Conservation (phyloP, 257 asterid genomes). For the Solanum infundibuliforme region DNA sequence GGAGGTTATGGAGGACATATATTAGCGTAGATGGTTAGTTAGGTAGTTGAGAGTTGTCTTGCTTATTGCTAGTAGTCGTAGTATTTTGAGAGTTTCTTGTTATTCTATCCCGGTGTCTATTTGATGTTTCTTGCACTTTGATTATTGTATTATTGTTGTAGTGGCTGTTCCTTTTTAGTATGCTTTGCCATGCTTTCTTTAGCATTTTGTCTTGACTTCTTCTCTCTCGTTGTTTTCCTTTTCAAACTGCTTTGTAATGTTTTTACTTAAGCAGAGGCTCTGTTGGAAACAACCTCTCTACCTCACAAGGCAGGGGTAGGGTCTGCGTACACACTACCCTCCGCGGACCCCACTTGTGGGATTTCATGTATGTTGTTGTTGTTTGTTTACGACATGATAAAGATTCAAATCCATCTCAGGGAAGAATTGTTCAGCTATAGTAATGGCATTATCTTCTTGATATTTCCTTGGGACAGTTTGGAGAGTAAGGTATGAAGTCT, state of each 20-base stretch:
- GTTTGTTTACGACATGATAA: neutral
- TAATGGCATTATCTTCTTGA: neutral
- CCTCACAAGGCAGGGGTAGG: neutral
- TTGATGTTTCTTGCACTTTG: neutral
- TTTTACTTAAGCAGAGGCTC: neutral
- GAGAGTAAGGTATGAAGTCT: neutral
- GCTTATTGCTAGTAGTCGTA: neutral
- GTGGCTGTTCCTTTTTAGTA: neutral
- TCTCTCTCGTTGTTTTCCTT: neutral
- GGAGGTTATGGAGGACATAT: neutral
- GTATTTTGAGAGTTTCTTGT: neutral
- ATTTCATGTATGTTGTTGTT: neutral
- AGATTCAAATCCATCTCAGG: neutral
- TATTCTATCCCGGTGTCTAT: neutral
- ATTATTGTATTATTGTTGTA: neutral
- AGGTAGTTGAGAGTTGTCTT: neutral
- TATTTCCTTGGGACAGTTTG: neutral
- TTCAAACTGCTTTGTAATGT: neutral
- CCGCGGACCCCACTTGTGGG: neutral
- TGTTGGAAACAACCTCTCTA: neutral
- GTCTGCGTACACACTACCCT: neutral
- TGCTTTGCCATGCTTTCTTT: neutral
- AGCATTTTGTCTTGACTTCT: neutral
- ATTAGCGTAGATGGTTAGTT: neutral
- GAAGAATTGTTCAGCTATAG: neutral